Base-by-base conservation (phyloP, 768 basidiomycete genomes). In the Lactarius tabidus region DNA sequence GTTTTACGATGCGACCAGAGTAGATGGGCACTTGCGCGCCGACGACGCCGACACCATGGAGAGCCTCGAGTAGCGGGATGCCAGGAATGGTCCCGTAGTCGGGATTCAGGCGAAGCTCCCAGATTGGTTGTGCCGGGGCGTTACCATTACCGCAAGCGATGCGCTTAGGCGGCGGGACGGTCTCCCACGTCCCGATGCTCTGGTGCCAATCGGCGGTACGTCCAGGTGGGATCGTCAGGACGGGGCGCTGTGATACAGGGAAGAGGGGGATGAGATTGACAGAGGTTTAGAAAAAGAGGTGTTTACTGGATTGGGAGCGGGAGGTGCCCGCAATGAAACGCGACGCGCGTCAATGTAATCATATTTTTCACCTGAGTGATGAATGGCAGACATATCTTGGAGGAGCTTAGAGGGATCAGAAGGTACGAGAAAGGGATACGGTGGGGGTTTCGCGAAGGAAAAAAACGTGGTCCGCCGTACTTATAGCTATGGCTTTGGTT, bases 201-300 rank as follows among this genome's bases (percentile, higher is more conserved):
- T 66, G 65, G 31, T 66, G 65, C 65, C 65, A 66, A 58, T 62
- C 65, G 2, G 65, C 65, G 7, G 65, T 48, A 48, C 65, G 65
- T 52, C 65, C 65, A 0, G 60, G 48, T 6, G 65, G 60, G 51
- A 66, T 66, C 10, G 60, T 45, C 41, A 62, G 43, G 5, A 58
- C 33, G 12, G 65, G 65, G 17, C 33, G 18, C 65, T 66, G 48
- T n/a, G 15, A 10, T 17, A 20, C 15, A 10, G 1, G 12, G 55
- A 20, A 28, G 26, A 18, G 14, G 14, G 6, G 35, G 51, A 20
- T 53, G 14, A 56, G 36, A n/a, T 28, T n/a, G 9, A 17, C 15
- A 31, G 14, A 3, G 35, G 14, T 10, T n/a, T 15, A 33, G 15
- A 12, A 20, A 20, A 33, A 54, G 6, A 10, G n/a, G 2, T n/a